Conservation (phyloP, 768 basidiomycete genomes). For the Grammothele lineata region DNA sequence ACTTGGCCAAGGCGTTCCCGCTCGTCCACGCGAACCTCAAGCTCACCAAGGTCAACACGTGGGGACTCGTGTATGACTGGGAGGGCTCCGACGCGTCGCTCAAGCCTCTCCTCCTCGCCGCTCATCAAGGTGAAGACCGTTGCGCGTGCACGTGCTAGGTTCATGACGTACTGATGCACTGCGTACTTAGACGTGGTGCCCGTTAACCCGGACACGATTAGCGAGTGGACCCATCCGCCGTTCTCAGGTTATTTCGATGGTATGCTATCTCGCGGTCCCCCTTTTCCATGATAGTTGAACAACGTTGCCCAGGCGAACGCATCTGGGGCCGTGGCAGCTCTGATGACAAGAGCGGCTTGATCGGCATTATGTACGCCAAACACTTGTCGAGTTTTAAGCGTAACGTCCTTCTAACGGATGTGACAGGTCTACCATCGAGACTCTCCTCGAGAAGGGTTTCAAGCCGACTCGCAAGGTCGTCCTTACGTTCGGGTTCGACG, state of each 20-base stretch:
- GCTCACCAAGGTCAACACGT: slow-evolving; percentile 56
- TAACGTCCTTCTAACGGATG: too few relatives aligned
- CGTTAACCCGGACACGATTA: slow-evolving; percentile 39
- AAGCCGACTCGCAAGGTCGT: slow-evolving; percentile 39
- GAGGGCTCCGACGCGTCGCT: slow-evolving; percentile 42
- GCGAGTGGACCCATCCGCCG: slow-evolving; percentile 45
- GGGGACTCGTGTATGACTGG: slow-evolving; percentile 60
- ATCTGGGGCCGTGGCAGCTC: slow-evolving; percentile 33
- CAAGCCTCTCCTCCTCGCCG: slow-evolving; percentile 52
- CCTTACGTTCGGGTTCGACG: slow-evolving; percentile 47
- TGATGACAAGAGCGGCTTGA: slow-evolving; percentile 32
- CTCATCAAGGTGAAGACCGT: slow-evolving; percentile 42
- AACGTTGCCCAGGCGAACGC: slow-evolving; percentile 12
- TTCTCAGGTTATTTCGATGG: slow-evolving; percentile 46
- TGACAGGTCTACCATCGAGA: slow-evolving; percentile 38
- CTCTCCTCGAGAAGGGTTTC: slow-evolving; percentile 41
- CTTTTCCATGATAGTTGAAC: not conserved
- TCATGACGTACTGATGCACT: not conserved
- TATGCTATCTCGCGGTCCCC: not conserved
- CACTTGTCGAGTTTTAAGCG: too few relatives aligned
- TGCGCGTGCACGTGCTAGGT: too few relatives aligned
- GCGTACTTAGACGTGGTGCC: slow-evolving; percentile 43
- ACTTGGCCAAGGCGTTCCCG: slow-evolving; percentile 51
- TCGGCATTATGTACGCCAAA: slow-evolving; percentile 31
- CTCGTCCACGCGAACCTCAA: slow-evolving; percentile 48